Conservation (phyloP, 2,329 filamentous ascomycete species). For the Gyromitra esculenta region DNA sequence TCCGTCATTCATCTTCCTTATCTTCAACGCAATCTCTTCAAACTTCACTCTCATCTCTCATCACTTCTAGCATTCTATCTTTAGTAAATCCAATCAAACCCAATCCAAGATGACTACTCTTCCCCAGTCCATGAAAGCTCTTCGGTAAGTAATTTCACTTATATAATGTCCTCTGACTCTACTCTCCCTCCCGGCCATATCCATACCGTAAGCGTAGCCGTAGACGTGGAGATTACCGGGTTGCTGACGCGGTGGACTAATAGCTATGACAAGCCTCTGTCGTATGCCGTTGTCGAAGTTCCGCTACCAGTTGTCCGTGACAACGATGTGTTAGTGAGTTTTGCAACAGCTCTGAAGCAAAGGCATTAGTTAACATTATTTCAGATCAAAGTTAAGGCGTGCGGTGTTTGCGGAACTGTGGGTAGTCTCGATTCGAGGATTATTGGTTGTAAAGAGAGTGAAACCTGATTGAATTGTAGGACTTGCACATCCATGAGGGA, state of each 20-base stretch:
- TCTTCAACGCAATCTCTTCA: conserved; percentile 22
- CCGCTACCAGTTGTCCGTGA: conserved; percentile 70
- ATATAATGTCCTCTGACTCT: conserved; percentile 6
- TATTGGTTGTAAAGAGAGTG: not conserved
- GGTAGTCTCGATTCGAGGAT: conserved; percentile 22
- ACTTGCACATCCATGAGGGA: conserved; percentile 72
- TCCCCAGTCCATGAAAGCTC: conserved; percentile 70
- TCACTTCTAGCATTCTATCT: not conserved
- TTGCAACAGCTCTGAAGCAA: conserved; percentile 18
- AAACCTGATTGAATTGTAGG: conserved; percentile 52
- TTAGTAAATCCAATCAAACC: conserved; percentile 18
- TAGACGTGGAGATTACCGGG: not conserved
- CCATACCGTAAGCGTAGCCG: not conserved
- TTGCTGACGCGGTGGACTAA: conserved; percentile 15
- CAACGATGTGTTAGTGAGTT: conserved; percentile 67
- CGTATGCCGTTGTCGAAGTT: conserved; percentile 70
- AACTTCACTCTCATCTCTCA: conserved; percentile 4
- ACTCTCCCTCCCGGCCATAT: not conserved
- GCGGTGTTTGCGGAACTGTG: conserved; percentile 68
- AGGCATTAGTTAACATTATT: conserved; percentile 55
- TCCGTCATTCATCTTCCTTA: conserved; percentile 24
- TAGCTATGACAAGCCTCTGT: conserved; percentile 71
- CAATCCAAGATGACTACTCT: conserved; percentile 58
- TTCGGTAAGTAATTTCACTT: conserved; percentile 64
- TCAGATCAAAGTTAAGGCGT: conserved; percentile 73